A percentile compares a stretch with the other conserved stretches of the same genome.
These are phyloP conservation scores for Sclerotinia borealis DNA, from an alignment of 2,329 filamentous ascomycete genomes.

Conservation along the genomic window DNA sequence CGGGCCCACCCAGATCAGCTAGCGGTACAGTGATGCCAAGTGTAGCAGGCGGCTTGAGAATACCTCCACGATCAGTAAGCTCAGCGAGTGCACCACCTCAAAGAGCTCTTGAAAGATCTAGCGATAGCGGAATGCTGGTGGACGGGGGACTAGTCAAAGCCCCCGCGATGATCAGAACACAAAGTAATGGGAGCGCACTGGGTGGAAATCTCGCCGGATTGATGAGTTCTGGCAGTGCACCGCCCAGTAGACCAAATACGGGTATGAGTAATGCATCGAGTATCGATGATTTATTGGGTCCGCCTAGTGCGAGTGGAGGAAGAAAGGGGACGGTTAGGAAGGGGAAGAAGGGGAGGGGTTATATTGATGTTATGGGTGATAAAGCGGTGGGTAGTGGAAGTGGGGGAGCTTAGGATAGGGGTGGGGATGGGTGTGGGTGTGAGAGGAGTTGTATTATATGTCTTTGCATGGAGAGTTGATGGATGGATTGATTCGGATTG, in stretches of 20 bases:
- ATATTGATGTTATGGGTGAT: slow-evolving; percentile 86
- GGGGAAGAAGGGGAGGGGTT: slow-evolving; percentile 74
- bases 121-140: not conserved
- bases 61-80: slow-evolving; percentile 3
- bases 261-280: slow-evolving; percentile 88
- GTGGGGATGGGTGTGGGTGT: not conserved
- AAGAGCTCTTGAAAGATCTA: slow-evolving; percentile 3
- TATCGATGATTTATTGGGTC: slow-evolving; percentile 86
- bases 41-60: not conserved
- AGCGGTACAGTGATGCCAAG: slow-evolving; percentile 16
- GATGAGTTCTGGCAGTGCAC: slow-evolving; percentile 6
- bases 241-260: slow-evolving; percentile 61
- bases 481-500: not conserved
- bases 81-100: slow-evolving; percentile 11
- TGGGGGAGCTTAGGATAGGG: not conserved
- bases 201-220: not conserved
- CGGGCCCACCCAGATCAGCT: slow-evolving; percentile 37
- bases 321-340: slow-evolving; percentile 54
- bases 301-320: slow-evolving; percentile 66
- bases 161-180: not conserved
- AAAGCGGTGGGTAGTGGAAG: slow-evolving; percentile 15
- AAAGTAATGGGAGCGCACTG: not conserved
- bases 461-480: not conserved
- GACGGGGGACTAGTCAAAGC: not conserved
- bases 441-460: not conserved